phyloP scores from a whole-genome alignment of 2,329 filamentous ascomycete species.

The Fusarium sp. region DNA sequence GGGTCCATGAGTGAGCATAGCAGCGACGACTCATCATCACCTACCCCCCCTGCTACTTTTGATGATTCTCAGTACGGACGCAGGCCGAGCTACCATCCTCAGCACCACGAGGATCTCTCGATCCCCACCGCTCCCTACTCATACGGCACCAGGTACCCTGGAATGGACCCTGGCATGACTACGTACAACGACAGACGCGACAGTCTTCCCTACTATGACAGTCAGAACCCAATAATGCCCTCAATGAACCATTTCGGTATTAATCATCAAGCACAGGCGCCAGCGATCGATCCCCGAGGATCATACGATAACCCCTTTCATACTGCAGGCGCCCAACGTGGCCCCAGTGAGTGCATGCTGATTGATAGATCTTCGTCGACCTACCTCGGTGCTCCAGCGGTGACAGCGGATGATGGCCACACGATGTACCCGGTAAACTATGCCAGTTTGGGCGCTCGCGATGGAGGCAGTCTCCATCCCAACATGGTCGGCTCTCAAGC shows the following conservation, averaged over 20 bases:
- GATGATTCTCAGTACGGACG: conserved; percentile 19
- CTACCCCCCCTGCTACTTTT: conserved; percentile 30
- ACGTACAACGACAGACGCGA: conserved; percentile 33
- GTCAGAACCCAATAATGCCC: conserved; percentile 42
- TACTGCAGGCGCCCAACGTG: conserved; percentile 10
- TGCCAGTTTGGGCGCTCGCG: conserved; percentile 4
- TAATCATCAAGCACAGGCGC: conserved; percentile 44
- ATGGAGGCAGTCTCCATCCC: conserved; percentile 6
- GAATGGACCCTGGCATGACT: conserved; percentile 18
- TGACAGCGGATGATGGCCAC: conserved; percentile 1
- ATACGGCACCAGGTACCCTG: conserved; percentile 24
- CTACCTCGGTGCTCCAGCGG: conserved; percentile 5
- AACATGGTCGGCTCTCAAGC: conserved; percentile 8
- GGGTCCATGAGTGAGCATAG: conserved; percentile 25
- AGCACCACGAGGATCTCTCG: conserved; percentile 28
- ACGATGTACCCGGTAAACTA: not conserved
- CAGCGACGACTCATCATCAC: conserved; percentile 30
- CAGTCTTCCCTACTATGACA: conserved; percentile 42
- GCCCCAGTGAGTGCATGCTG: conserved; percentile 21
- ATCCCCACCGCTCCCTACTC: conserved; percentile 10
- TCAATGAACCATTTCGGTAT: conserved; percentile 34
- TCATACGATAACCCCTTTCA: conserved; percentile 27
- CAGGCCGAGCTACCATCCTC: conserved; percentile 17
- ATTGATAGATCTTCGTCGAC: conserved; percentile 20
- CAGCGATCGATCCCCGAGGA: conserved; percentile 35